Evolutionary conservation across 139 green algal genomes (phyloP).

Genomic region (Chlamydomonas schloesseri): DNA sequence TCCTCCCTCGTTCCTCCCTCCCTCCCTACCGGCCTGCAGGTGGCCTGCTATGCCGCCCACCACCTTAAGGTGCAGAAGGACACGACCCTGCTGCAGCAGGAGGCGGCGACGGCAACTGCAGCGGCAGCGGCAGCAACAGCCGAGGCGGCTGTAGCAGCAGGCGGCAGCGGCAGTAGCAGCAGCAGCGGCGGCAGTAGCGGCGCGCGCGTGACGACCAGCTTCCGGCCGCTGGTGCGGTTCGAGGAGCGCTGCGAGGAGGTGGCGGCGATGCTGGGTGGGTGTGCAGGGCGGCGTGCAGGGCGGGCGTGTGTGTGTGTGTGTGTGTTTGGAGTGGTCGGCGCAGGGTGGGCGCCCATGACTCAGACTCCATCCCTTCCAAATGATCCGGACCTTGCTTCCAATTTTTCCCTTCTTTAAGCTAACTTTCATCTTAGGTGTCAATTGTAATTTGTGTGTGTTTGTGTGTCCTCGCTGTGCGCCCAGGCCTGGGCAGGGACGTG

Average conservation of each 20-base stretch:
- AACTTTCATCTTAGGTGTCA: too few relatives aligned
- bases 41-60: constrained; percentile 78
- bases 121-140: neutral
- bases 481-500: constrained; percentile 25
- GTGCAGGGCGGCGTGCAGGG: too few relatives aligned
- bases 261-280: constrained; percentile 79
- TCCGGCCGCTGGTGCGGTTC: constrained; percentile 52
- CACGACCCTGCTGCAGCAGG: neutral
- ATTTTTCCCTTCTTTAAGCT: too few relatives aligned
- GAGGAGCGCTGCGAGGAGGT: constrained; percentile 71
- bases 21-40: constrained; percentile 51
- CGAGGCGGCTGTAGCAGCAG: neutral
- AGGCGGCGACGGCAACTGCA: neutral
- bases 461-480: too few relatives aligned
- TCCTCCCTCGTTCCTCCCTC: neutral
- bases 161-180: neutral
- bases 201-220: constrained; percentile 61
- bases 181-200: neutral
- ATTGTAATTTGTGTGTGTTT: too few relatives aligned
- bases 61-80: constrained; percentile 81
- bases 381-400: too few relatives aligned
- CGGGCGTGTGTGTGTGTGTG: too few relatives aligned
- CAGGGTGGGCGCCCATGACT: too few relatives aligned
- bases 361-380: too few relatives aligned
- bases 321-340: too few relatives aligned